phyloP scores from a whole-genome alignment of 768 basidiomycete species.

The Coprinopsis strossmayeri region DNA sequence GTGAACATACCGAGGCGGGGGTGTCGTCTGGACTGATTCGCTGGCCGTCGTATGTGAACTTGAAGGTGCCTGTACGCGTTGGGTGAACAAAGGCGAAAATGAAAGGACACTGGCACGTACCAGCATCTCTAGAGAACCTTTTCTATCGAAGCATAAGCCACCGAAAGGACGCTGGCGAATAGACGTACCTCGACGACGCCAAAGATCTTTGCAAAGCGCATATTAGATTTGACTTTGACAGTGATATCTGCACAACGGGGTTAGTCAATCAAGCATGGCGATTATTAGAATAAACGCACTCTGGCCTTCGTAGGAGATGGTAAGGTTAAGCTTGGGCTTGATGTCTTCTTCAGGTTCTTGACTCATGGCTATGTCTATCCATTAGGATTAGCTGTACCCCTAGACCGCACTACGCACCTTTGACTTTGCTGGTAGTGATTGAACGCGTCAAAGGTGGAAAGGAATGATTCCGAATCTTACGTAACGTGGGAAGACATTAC shows the following conservation, averaged over 20 bases:
- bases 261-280: background rate
- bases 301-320: conserved; percentile 46
- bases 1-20: too few relatives aligned
- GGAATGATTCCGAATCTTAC: too few relatives aligned
- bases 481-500: background rate
- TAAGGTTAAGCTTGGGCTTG: conserved; percentile 67
- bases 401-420: background rate
- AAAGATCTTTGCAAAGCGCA: conserved; percentile 62
- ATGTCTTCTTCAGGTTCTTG: conserved; percentile 49
- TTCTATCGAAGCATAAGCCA: too few relatives aligned
- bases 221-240: conserved; percentile 60
- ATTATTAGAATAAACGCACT: conserved; percentile 28
- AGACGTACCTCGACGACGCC: conserved; percentile 66
- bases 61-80: too few relatives aligned
- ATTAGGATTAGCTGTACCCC: background rate
- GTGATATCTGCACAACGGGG: conserved; percentile 41
- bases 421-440: too few relatives aligned
- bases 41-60: too few relatives aligned
- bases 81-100: too few relatives aligned
- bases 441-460: too few relatives aligned
- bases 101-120: too few relatives aligned
- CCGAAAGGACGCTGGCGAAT: too few relatives aligned
- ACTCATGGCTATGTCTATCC: conserved; percentile 26
- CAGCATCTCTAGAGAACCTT: too few relatives aligned
- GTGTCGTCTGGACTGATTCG: too few relatives aligned